Evolutionary conservation across 1,284 basidiomycete species (phyloP).

Genomic region (Leccinum subrobustum): DNA sequence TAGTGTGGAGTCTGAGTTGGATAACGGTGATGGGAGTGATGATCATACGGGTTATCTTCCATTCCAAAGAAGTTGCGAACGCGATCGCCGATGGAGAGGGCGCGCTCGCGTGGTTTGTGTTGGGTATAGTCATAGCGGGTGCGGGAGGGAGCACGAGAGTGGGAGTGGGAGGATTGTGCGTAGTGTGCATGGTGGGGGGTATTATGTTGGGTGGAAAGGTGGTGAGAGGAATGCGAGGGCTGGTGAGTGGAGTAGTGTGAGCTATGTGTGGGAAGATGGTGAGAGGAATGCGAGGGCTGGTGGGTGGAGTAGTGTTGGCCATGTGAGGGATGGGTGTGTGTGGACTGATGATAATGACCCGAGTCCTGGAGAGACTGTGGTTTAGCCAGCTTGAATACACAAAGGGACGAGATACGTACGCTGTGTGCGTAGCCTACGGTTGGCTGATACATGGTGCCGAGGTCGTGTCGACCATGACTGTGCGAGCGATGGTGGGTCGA

Average conservation of each 20-base stretch:
- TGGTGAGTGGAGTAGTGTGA: neutral
- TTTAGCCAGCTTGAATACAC: neutral
- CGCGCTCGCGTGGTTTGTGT: conserved; percentile 14
- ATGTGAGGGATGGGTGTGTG: neutral
- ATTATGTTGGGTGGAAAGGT: conserved; percentile 8
- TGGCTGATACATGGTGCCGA: neutral
- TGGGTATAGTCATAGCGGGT: conserved; percentile 5
- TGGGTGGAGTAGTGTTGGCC: neutral
- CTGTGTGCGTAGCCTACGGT: conserved; percentile 11
- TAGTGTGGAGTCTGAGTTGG: neutral
- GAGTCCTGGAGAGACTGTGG: conserved; percentile 11
- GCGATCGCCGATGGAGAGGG: conserved; percentile 28
- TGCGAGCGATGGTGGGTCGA: conserved; percentile 9
- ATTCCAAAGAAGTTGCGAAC: conserved; percentile 27
- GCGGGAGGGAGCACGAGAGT: conserved; percentile 7
- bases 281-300: conserved; percentile 11
- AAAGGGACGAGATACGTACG: conserved; percentile 10
- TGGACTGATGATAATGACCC: conserved; percentile 3
- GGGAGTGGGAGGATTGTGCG: conserved; percentile 3
- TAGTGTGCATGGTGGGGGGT: conserved; percentile 8
- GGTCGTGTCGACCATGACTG: conserved; percentile 13
- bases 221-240: conserved; percentile 14
- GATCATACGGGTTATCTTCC: neutral
- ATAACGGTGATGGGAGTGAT: neutral
- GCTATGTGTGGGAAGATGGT: conserved; percentile 1